Conservation (phyloP, 2,329 filamentous ascomycete species). For the Diaporthe batatas region DNA sequence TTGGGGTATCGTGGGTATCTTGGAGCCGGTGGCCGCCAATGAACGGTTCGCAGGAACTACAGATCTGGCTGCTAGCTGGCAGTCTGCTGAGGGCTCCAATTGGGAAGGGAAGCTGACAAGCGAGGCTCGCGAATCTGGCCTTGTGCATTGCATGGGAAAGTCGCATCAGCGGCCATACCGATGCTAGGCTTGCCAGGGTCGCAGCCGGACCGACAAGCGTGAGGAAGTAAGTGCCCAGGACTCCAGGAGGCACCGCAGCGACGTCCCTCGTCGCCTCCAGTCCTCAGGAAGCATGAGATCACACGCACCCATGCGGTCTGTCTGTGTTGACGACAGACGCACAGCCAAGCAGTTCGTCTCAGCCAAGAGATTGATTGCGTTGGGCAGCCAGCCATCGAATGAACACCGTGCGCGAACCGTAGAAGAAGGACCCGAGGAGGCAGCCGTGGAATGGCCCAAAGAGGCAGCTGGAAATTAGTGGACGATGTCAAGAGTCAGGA, state of each 20-base stretch:
- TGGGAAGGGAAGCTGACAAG: slow-evolving; percentile 20
- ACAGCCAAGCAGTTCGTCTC: slow-evolving; percentile 7
- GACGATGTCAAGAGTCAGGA: neutral
- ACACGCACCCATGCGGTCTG: neutral
- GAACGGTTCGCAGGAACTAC: neutral
- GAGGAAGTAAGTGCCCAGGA: neutral
- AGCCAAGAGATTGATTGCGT: neutral
- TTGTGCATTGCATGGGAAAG: slow-evolving; percentile 28
- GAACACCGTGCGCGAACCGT: neutral
- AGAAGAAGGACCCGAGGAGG: neutral
- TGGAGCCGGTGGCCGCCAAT: neutral
- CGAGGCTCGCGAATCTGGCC: slow-evolving; percentile 38
- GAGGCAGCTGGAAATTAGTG: neutral
- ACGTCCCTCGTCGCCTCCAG: neutral
- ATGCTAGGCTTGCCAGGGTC: neutral
- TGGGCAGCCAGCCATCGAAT: neutral
- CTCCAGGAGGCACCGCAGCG: neutral
- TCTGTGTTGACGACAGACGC: neutral
- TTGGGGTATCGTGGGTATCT: neutral
- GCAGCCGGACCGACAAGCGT: neutral
- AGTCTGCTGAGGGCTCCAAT: slow-evolving; percentile 28
- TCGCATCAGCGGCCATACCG: slow-evolving; percentile 22
- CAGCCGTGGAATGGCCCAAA: neutral
- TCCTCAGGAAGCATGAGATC: neutral
- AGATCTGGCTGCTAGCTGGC: slow-evolving; percentile 6